phyloP scores from a whole-genome alignment of 495 filamentous ascomycete genomes.

The Opeltia flavorubescens region DNA sequence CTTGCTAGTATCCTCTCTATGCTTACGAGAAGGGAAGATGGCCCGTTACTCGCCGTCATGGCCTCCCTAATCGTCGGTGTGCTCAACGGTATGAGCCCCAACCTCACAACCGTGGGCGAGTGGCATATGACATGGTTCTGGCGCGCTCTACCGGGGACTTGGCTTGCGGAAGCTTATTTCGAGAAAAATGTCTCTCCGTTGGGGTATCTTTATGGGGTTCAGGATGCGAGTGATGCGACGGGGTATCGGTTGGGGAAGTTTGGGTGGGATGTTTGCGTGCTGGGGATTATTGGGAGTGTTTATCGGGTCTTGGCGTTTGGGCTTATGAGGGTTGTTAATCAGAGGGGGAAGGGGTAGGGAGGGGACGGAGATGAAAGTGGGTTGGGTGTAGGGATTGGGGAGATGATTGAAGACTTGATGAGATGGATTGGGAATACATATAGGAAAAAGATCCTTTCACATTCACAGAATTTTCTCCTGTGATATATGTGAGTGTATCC shows the following conservation, averaged over 20 bases:
- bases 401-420: too few relatives aligned
- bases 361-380: too few relatives aligned
- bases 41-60: constrained; percentile 35
- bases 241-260: neutral
- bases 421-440: too few relatives aligned
- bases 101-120: constrained; percentile 27
- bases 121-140: constrained; percentile 46
- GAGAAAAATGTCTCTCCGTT: constrained; percentile 31
- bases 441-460: too few relatives aligned
- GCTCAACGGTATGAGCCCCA: constrained; percentile 35
- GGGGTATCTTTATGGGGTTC: constrained; percentile 22
- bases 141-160: constrained; percentile 36
- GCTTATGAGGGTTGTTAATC: neutral
- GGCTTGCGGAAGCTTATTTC: constrained; percentile 44
- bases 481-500: too few relatives aligned
- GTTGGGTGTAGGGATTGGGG: too few relatives aligned
- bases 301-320: neutral
- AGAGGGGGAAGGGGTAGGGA: constrained; percentile 1
- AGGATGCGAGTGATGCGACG: constrained; percentile 7
- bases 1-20: constrained; percentile 36
- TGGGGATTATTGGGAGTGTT: neutral
- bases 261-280: neutral
- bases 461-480: too few relatives aligned
- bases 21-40: constrained; percentile 32
- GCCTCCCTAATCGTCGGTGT: constrained; percentile 31